Conservation (phyloP, 495 filamentous ascomycete species). For the Penicillium taxi region DNA sequence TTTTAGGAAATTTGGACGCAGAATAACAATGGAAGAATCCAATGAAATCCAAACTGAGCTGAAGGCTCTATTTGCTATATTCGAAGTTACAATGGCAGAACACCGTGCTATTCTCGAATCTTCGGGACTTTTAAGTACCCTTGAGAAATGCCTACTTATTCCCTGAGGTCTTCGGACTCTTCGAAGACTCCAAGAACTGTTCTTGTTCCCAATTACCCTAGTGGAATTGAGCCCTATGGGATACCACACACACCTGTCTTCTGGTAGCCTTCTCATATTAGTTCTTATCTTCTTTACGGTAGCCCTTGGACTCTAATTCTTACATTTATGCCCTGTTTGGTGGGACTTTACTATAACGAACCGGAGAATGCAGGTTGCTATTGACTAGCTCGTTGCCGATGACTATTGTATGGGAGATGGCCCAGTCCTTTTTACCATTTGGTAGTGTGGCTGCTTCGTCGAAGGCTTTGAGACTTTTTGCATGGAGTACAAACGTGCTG, state of each 20-base stretch:
- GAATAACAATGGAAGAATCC: neutral
- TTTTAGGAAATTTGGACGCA: neutral
- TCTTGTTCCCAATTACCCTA: too few species aligned
- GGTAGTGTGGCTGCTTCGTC: constrained; percentile 39
- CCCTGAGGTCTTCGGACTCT: too few species aligned
- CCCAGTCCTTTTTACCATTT: constrained; percentile 44
- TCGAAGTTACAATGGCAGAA: constrained; percentile 1
- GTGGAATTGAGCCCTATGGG: too few species aligned
- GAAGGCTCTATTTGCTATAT: constrained; percentile 1
- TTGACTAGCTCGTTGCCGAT: constrained; percentile 81
- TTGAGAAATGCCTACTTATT: constrained; percentile 5
- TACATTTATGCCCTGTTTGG: too few species aligned
- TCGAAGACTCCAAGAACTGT: too few species aligned
- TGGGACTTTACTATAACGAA: too few species aligned
- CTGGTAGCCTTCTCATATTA: too few species aligned
- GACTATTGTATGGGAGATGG: constrained; percentile 56
- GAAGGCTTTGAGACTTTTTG: constrained; percentile 49
- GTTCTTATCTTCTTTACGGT: too few species aligned
- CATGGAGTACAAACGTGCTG: constrained; percentile 49
- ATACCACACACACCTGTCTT: too few species aligned
- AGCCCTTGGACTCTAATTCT: too few species aligned
- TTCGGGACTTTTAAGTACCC: neutral
- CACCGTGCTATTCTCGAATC: constrained; percentile 4
- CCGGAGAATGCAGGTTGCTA: too few species aligned
- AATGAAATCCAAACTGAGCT: constrained; percentile 1